Evolutionary conservation across 768 basidiomycete species (phyloP).

Genomic region (Leccinum obscurum): DNA sequence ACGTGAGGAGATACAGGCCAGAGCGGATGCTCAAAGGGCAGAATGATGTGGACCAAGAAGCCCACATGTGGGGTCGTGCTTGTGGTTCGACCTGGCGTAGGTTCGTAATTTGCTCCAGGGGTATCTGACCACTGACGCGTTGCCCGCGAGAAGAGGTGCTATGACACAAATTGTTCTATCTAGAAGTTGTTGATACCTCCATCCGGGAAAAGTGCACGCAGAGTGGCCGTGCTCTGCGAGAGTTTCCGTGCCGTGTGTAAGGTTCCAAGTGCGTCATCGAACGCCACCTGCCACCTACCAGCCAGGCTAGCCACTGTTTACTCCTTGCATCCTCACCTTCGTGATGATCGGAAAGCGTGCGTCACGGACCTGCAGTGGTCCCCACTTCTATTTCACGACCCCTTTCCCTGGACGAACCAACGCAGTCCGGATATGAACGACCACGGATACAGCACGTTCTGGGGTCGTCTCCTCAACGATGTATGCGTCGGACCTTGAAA

Average conservation of each 20-base stretch:
- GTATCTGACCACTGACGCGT: conserved; percentile 8
- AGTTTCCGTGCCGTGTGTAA: not conserved
- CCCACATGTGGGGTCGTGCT: not conserved
- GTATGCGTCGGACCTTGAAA: conserved; percentile 24
- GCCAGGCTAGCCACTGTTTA: no score
- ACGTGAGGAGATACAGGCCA: conserved; percentile 57
- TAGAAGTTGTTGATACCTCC: conserved; percentile 19
- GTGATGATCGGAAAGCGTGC: conserved; percentile 13
- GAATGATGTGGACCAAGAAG: conserved; percentile 18
- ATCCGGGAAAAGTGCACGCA: not conserved
- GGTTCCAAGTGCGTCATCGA: not conserved
- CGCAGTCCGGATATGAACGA: conserved; percentile 25
- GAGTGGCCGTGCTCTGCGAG: not conserved
- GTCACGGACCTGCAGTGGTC: not conserved
- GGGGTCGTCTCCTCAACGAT: conserved; percentile 21
- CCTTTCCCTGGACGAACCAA: conserved; percentile 5
- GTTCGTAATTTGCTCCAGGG: conserved; percentile 19
- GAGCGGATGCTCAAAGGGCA: conserved; percentile 32
- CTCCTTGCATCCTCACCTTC: not conserved
- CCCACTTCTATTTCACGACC: conserved; percentile 20
- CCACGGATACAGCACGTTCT: conserved; percentile 20
- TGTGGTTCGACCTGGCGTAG: conserved; percentile 13
- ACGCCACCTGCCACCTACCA: conserved; percentile 1
- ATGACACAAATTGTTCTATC: conserved; percentile 12
- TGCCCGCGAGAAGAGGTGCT: conserved; percentile 8